Conservation (phyloP, 768 basidiomycete genomes). For the Pisolithus microcarpus region DNA sequence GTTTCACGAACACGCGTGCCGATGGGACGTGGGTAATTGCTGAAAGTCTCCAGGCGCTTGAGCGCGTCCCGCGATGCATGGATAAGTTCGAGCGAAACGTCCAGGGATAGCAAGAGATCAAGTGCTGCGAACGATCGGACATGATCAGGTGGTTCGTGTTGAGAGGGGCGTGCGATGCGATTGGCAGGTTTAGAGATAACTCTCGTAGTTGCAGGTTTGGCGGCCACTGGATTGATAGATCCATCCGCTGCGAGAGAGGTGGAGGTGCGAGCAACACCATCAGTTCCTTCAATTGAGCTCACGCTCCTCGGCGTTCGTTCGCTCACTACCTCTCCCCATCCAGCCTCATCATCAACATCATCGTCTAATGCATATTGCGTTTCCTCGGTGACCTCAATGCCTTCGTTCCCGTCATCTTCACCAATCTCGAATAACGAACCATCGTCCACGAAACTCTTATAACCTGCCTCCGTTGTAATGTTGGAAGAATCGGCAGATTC, state of each 20-base stretch:
- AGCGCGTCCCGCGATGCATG: conserved; percentile 87
- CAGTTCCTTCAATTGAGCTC: background rate
- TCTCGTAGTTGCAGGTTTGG: background rate
- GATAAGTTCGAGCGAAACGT: conserved; percentile 85
- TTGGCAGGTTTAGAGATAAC: background rate
- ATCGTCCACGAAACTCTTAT: conserved; percentile 20
- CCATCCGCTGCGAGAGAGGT: background rate
- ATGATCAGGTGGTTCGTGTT: background rate
- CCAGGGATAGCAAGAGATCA: conserved; percentile 86
- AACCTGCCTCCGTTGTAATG: conserved; percentile 7
- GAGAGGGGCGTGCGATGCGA: background rate
- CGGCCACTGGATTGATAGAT: background rate
- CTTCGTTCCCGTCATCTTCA: conserved; percentile 29
- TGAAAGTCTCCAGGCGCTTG: conserved; percentile 89
- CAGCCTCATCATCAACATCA: conserved; percentile 13
- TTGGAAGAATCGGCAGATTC: background rate
- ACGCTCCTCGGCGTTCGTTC: background rate
- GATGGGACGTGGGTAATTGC: conserved; percentile 78
- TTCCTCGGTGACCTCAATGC: conserved; percentile 5
- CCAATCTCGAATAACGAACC: conserved; percentile 48
- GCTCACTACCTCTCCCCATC: conserved; percentile 18
- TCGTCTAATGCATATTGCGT: background rate
- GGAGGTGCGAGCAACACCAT: background rate
- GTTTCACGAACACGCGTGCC: conserved; percentile 87
- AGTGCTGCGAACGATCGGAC: conserved; percentile 36